These are phyloP conservation scores for Esteya vermicola DNA, from an alignment of 2,329 filamentous ascomycete genomes.

Conservation along the genomic window DNA sequence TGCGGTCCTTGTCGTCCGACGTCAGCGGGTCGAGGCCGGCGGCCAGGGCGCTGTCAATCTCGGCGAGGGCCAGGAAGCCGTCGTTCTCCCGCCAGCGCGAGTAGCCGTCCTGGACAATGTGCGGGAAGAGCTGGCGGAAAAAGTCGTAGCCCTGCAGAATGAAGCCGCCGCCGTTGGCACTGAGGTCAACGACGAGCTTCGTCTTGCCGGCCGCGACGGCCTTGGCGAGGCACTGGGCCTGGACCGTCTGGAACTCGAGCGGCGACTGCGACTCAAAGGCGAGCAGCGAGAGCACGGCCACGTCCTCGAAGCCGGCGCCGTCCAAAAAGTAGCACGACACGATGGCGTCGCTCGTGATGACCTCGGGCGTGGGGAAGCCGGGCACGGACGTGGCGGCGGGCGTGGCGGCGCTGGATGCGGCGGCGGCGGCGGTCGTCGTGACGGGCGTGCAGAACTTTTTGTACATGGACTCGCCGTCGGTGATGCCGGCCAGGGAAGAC, in stretches of 20 bases:
- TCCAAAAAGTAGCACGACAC: slow-evolving; percentile 21
- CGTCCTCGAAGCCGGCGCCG: slow-evolving; percentile 16
- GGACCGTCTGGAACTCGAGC: slow-evolving; percentile 19
- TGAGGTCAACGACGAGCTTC: slow-evolving; percentile 45
- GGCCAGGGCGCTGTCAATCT: slow-evolving; percentile 26
- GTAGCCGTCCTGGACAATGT: slow-evolving; percentile 20
- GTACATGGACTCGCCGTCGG: slow-evolving; percentile 20
- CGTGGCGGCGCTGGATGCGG: neutral
- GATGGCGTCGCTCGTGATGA: slow-evolving; percentile 14
- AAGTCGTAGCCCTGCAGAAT: slow-evolving; percentile 48
- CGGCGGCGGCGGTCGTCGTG: neutral
- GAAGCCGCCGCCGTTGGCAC: slow-evolving; percentile 42
- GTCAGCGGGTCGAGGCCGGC: slow-evolving; percentile 31
- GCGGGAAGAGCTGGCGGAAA: slow-evolving; percentile 40
- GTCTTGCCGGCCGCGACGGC: slow-evolving; percentile 34
- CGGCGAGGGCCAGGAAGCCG: slow-evolving; percentile 28
- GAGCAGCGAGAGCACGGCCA: slow-evolving; percentile 17
- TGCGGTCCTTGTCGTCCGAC: slow-evolving; percentile 15
- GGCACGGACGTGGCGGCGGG: neutral
- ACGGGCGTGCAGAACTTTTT: slow-evolving; percentile 17
- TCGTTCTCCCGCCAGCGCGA: slow-evolving; percentile 20
- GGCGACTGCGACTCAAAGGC: slow-evolving; percentile 14
- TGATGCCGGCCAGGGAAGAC: slow-evolving; percentile 16
- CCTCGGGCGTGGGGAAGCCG: slow-evolving; percentile 17
- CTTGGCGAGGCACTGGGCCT: slow-evolving; percentile 20